phyloP scores from a whole-genome alignment of 164 flowering plant species.

The Magnolia changhungtana region DNA sequence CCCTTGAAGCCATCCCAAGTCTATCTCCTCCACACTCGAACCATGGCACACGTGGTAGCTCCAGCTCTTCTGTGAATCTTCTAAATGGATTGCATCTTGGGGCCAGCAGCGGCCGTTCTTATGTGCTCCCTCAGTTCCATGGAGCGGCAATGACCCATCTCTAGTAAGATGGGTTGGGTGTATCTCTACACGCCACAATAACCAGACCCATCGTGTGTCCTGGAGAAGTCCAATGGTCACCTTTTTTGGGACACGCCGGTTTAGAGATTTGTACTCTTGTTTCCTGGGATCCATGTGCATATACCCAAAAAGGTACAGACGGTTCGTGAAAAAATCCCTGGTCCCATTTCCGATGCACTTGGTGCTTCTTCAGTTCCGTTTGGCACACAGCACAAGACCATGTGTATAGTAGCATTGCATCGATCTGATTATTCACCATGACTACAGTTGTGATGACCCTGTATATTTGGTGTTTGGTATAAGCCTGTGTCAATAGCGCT shows the following conservation, averaged over 20 bases:
- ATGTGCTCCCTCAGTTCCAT: not conserved
- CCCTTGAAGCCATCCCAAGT: slow-evolving; percentile 41
- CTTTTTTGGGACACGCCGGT: not conserved
- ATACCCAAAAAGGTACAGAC: not conserved
- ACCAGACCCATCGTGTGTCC: not conserved
- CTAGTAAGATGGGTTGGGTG: not conserved
- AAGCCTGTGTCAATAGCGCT: too few relatives aligned
- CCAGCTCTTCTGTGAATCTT: slow-evolving; percentile 2
- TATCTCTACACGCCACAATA: not conserved
- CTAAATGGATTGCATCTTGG: not conserved
- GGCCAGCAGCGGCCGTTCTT: not conserved
- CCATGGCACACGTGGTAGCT: slow-evolving; percentile 6
- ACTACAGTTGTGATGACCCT: too few relatives aligned
- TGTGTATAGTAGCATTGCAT: too few relatives aligned
- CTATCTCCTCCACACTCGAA: slow-evolving; percentile 31
- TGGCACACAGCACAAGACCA: too few relatives aligned
- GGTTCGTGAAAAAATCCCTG: not conserved
- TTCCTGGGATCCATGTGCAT: not conserved
- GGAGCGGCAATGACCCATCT: not conserved
- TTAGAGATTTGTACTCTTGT: not conserved
- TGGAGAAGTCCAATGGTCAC: not conserved
- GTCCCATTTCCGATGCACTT: too few relatives aligned
- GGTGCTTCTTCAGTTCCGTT: too few relatives aligned
- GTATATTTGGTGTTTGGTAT: too few relatives aligned
- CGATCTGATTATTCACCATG: too few relatives aligned